These are phyloP conservation scores for Neurospora sp. DNA, from an alignment of 495 filamentous ascomycete species.

Conservation along the genomic window DNA sequence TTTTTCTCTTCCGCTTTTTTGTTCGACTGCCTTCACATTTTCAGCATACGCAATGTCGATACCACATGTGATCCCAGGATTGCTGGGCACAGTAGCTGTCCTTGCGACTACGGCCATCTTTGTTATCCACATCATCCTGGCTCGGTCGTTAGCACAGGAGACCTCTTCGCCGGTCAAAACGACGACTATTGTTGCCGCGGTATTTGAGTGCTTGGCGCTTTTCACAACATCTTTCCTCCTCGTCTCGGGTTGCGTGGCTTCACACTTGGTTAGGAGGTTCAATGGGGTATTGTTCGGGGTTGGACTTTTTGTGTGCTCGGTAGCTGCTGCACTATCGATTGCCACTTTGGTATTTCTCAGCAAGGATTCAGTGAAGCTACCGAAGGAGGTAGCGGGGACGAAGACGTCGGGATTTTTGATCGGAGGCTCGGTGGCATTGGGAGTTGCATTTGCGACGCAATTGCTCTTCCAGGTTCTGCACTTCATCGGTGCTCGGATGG, in stretches of 20 bases:
- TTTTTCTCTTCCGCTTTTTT: not conserved
- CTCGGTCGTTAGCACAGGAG: slow-evolving; percentile 21
- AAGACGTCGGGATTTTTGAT: slow-evolving; percentile 22
- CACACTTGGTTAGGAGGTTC: slow-evolving; percentile 8
- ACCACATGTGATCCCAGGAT: slow-evolving; percentile 20
- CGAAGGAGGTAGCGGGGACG: slow-evolving; percentile 22
- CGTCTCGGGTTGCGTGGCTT: slow-evolving; percentile 14
- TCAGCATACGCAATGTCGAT: slow-evolving; percentile 20
- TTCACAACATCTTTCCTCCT: slow-evolving; percentile 16
- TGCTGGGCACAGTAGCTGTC: slow-evolving; percentile 27
- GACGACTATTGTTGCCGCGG: slow-evolving; percentile 25
- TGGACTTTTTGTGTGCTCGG: slow-evolving; percentile 22
- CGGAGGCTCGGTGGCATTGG: slow-evolving; percentile 30
- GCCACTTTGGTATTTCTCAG: slow-evolving; percentile 27
- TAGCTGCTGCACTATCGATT: slow-evolving; percentile 31
- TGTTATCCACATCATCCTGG: slow-evolving; percentile 30
- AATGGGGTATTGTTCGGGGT: slow-evolving; percentile 27
- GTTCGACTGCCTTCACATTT: not conserved
- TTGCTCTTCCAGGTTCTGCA: slow-evolving; percentile 30
- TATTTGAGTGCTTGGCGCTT: slow-evolving; percentile 25
- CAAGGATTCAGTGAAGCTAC: slow-evolving; percentile 14
- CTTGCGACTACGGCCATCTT: slow-evolving; percentile 31
- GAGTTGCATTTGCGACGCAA: slow-evolving; percentile 30
- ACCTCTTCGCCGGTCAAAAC: slow-evolving; percentile 21
- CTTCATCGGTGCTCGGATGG: slow-evolving; percentile 20